Conservation (phyloP, 2,329 filamentous ascomycete genomes). For the Cytospora chrysosperma region DNA sequence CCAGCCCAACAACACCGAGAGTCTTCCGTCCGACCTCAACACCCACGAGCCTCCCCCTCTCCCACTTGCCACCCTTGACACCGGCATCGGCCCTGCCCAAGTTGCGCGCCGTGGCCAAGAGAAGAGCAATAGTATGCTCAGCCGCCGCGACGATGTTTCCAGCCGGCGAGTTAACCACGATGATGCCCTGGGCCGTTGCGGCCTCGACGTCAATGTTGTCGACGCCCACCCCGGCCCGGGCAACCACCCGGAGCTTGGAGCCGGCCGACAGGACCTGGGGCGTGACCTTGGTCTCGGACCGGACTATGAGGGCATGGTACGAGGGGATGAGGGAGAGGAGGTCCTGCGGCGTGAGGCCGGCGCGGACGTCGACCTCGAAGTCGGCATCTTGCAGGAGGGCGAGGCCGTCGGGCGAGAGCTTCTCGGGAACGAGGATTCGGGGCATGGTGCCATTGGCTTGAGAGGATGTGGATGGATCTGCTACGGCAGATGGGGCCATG, state of each 20-base stretch:
- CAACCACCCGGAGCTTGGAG: conserved; percentile 72
- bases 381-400: conserved; percentile 59
- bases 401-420: conserved; percentile 76
- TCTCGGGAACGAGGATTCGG: conserved; percentile 72
- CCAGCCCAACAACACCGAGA: conserved; percentile 73
- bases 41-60: conserved; percentile 70
- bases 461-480: conserved; percentile 25
- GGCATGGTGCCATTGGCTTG: conserved; percentile 28
- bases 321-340: conserved; percentile 65
- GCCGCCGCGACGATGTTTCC: conserved; percentile 81
- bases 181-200: conserved; percentile 70
- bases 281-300: conserved; percentile 80
- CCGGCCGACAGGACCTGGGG: conserved; percentile 64
- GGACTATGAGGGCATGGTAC: conserved; percentile 76
- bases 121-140: conserved; percentile 72
- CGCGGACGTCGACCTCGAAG: conserved; percentile 69
- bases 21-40: conserved; percentile 77
- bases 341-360: conserved; percentile 60
- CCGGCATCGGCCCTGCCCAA: conserved; percentile 68
- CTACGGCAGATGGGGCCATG: conserved; percentile 33
- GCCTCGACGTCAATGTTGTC: conserved; percentile 78
- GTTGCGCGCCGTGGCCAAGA: conserved; percentile 73
- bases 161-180: conserved; percentile 76
- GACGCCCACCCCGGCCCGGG: conserved; percentile 76
- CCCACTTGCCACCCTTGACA: conserved; percentile 72